A percentile compares a stretch with the other conserved stretches of the same genome.
These are phyloP conservation scores for Gamarada debralockiae DNA, from an alignment of 495 filamentous ascomycete species.

Conservation along the genomic window DNA sequence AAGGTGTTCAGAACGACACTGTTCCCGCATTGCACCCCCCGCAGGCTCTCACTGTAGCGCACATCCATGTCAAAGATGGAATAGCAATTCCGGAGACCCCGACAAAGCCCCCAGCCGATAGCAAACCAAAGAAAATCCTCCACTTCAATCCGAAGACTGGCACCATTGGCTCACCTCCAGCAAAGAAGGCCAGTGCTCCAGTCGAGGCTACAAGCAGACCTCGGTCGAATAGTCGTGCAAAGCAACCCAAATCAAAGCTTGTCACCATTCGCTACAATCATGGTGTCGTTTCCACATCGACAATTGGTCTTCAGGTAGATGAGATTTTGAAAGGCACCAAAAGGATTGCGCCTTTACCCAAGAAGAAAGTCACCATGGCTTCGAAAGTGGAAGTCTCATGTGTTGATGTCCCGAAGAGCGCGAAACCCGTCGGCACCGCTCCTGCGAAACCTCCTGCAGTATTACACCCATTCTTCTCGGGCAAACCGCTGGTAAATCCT, in stretches of 20 bases:
- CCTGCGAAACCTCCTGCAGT: conserved; percentile 2
- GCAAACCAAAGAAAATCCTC: conserved; percentile 42
- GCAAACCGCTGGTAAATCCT: conserved; percentile 3
- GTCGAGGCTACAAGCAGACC: conserved; percentile 2
- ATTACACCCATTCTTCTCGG: conserved; percentile 19
- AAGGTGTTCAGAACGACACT: too few relatives aligned
- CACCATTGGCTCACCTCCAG: conserved; percentile 51
- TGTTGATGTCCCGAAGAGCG: too few relatives aligned
- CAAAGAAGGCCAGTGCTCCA: conserved; percentile 9
- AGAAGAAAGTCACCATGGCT: conserved; percentile 6
- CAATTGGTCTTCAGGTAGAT: conserved; percentile 45
- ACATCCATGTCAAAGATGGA: too few relatives aligned
- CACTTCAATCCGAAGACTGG: conserved; percentile 46
- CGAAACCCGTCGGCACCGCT: not conserved
- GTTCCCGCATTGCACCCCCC: too few relatives aligned
- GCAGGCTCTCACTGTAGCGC: too few relatives aligned
- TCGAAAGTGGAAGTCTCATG: too few relatives aligned
- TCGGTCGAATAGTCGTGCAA: not conserved
- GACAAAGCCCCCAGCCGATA: not conserved
- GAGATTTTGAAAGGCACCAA: conserved; percentile 17
- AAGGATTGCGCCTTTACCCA: not conserved
- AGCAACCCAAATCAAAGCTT: conserved; percentile 17
- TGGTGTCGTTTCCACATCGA: conserved; percentile 8
- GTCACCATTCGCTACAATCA: conserved; percentile 13
- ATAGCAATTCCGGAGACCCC: too few relatives aligned